Evolutionary conservation across 106 monocot species (phyloP).

Genomic region (Phalaenopsis equestris): DNA sequence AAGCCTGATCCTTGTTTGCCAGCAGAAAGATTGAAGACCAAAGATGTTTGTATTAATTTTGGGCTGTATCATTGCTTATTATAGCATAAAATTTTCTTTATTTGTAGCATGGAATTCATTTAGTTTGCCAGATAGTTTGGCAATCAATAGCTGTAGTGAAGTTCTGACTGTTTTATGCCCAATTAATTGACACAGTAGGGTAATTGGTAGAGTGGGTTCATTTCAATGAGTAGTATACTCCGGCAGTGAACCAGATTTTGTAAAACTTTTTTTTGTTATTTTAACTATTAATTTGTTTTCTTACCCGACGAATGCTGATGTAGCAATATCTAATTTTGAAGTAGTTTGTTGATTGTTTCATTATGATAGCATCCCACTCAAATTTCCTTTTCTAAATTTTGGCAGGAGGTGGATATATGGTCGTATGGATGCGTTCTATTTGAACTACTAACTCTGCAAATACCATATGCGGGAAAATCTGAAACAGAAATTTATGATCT

Average conservation of each 20-base stretch:
- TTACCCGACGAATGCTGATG: not conserved
- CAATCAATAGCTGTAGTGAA: too few species aligned
- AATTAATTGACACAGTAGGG: too few species aligned
- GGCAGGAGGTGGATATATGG: conserved; percentile 98
- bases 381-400: not conserved
- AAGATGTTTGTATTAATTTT: too few species aligned
- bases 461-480: conserved; percentile 59
- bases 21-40: too few species aligned
- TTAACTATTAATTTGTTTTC: not conserved
- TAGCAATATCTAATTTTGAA: not conserved
- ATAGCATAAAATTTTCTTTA: too few species aligned
- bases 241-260: not conserved
- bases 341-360: not conserved
- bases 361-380: not conserved
- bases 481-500: conserved; percentile 66
- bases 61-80: too few species aligned
- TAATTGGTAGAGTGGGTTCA: too few species aligned
- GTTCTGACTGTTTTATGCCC: too few species aligned
- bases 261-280: not conserved
- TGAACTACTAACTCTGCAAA: conserved; percentile 71
- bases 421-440: conserved; percentile 86
- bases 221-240: too few species aligned
- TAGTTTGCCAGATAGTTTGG: too few species aligned
- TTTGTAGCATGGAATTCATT: too few species aligned
- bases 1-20: too few species aligned